Percentiles rank a stretch among this genome's conserved stretches.
Evolutionary conservation across 768 basidiomycete species (phyloP).

Genomic region (Serendipita sp.): DNA sequence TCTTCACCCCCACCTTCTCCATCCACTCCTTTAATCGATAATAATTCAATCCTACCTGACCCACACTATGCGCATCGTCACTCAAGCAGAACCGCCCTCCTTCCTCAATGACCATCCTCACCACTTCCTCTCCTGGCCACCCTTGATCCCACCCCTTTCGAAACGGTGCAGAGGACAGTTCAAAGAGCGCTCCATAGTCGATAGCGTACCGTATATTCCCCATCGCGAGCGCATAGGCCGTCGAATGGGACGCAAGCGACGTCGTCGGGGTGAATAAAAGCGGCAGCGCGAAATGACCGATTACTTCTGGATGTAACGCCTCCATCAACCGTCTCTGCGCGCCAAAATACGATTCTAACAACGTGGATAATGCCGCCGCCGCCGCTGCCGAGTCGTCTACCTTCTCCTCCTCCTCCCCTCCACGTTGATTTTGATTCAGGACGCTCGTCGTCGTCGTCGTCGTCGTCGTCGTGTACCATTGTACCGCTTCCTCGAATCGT

Average conservation of each 20-base stretch:
- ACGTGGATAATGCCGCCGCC: slow-evolving; percentile 16
- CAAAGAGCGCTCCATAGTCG: slow-evolving; percentile 79
- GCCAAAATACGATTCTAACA: slow-evolving; percentile 56
- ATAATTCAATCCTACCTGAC: slow-evolving; percentile 81
- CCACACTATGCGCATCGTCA: slow-evolving; percentile 90
- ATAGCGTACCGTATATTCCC: slow-evolving; percentile 62
- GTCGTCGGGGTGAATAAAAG: slow-evolving; percentile 62
- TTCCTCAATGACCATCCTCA: slow-evolving; percentile 39
- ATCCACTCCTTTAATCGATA: slow-evolving; percentile 48
- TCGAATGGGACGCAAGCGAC: slow-evolving; percentile 37
- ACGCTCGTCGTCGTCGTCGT: not conserved
- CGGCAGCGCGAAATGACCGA: slow-evolving; percentile 90
- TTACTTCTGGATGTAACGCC: slow-evolving; percentile 65
- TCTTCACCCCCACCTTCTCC: slow-evolving; percentile 32
- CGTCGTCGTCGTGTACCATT: slow-evolving; percentile 19
- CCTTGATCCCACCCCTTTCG: slow-evolving; percentile 76
- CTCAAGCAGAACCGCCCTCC: slow-evolving; percentile 73
- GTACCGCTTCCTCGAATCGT: slow-evolving; percentile 51
- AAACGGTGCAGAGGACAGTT: slow-evolving; percentile 84
- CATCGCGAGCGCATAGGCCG: slow-evolving; percentile 47
- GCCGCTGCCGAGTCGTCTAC: slow-evolving; percentile 11
- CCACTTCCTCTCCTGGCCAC: slow-evolving; percentile 69
- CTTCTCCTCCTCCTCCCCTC: slow-evolving; percentile 14
- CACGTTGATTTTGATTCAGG: no score
- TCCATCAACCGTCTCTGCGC: slow-evolving; percentile 58